These are phyloP conservation scores for Arabidopsis arenosa DNA, from an alignment of 345 rosid species.

Conservation along the genomic window DNA sequence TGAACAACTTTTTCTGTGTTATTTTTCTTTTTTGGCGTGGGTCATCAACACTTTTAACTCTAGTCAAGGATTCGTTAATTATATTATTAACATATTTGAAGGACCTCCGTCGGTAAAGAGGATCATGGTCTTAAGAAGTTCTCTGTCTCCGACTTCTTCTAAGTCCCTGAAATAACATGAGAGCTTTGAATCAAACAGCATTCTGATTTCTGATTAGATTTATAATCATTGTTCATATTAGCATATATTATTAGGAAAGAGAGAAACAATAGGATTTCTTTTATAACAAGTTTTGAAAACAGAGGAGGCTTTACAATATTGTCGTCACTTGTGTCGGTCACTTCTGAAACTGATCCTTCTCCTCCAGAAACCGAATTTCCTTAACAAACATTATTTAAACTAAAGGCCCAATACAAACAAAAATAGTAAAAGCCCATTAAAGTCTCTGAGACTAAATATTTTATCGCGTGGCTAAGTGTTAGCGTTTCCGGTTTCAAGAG, in stretches of 20 bases:
- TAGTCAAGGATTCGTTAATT: slow-evolving; percentile 4
- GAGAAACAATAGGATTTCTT: background rate
- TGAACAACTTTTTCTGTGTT: background rate
- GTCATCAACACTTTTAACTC: slow-evolving; percentile 13
- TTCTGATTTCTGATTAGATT: background rate
- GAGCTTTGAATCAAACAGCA: background rate
- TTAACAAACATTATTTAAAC: too few species aligned
- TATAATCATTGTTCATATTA: background rate
- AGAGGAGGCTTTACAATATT: slow-evolving; percentile 34
- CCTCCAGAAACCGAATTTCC: slow-evolving; percentile 36
- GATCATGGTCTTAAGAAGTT: slow-evolving; percentile 17
- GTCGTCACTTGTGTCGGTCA: slow-evolving; percentile 36
- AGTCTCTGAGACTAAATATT: too few species aligned
- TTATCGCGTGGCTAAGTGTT: too few species aligned
- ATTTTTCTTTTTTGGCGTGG: background rate
- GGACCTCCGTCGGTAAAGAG: slow-evolving; percentile 20
- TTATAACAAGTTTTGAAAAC: background rate
- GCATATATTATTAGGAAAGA: background rate
- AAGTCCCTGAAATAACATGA: slow-evolving; percentile 35
- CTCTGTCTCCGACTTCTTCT: slow-evolving; percentile 42
- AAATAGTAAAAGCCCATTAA: too few species aligned
- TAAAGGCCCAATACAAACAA: too few species aligned
- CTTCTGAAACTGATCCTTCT: slow-evolving; percentile 40
- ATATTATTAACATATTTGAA: slow-evolving; percentile 21
- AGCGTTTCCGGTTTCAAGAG: too few species aligned